phyloP scores from a whole-genome alignment of 2,329 filamentous ascomycete genomes.

The Emmonsiellopsis sp. region DNA sequence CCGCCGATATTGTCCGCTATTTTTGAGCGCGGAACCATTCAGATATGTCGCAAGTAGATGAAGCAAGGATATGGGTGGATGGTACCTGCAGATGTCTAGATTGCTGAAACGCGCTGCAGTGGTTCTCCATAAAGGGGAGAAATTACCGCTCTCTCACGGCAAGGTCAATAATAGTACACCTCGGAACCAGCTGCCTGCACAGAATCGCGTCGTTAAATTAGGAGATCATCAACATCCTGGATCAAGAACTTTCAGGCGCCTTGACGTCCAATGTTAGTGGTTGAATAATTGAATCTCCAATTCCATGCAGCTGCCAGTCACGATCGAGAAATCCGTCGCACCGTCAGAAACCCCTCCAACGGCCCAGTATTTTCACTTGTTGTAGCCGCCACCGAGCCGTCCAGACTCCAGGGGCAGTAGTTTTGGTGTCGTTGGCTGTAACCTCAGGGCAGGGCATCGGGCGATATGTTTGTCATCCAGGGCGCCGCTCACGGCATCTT shows the following conservation, averaged over 20 bases:
- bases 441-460: too few relatives aligned
- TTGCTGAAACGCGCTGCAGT: conserved; percentile 2
- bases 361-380: too few relatives aligned
- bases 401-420: too few relatives aligned
- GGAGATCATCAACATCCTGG: neutral
- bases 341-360: too few relatives aligned
- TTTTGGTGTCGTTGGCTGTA: too few relatives aligned
- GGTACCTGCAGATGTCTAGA: conserved; percentile 1
- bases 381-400: too few relatives aligned
- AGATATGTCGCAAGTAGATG: neutral
- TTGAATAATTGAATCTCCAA: neutral
- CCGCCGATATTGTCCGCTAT: neutral
- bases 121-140: neutral
- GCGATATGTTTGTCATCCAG: too few relatives aligned
- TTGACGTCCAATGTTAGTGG: neutral
- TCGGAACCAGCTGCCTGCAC: neutral
- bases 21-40: neutral
- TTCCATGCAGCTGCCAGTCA: neutral
- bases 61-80: conserved; percentile 1
- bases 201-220: neutral
- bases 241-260: neutral
- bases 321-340: too few relatives aligned
- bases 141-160: neutral
- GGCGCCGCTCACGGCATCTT: too few relatives aligned
- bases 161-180: neutral